Base-by-base conservation (phyloP, 257 asterid genomes). In the Solanum virginianum region DNA sequence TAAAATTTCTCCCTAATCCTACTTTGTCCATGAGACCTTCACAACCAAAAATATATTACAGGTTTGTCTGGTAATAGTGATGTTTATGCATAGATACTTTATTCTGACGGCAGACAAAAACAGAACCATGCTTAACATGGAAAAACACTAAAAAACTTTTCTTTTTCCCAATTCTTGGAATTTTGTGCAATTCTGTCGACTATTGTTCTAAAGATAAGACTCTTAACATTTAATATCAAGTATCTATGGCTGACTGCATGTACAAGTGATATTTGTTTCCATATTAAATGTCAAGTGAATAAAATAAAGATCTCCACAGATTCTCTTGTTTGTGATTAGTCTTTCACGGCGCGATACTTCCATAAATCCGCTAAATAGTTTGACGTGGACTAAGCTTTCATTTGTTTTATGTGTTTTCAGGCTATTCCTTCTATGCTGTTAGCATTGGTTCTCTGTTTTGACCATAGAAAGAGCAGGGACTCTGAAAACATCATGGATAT, bases 341-440 rank as follows among this genome's bases (percentile, higher is more conserved):
- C 82, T 22, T 79, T 16, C 65, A 26, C 63, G 17, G 53, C 36
- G 51, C 20, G 0, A 54, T 69, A 22, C 36, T 63, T 22, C 8
- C 39, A 53, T 63, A 45, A 47, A 59, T 59, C 10, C 29, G 22
- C 68, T 18, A 6, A 53, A 20, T 15, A 56, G 15, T 36, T 14
- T 32, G 51, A 29, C 49, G 24, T 56, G 74, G 51, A 81, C 86
- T 88, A 7, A 89, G 77, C 84, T 63, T 69, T 72, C 83, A 17
- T 49, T 32, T 86, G 81, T 51, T 79, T 10, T 83, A 87, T 88
- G 53, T 84, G 72, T 88, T 92, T 53, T 93, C 91, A 96, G 99
- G 99, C 98, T 63, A 94, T 96, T 88, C 99, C 99, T 49, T 97
- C 98, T 0, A 97, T 97, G 99, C 98, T 97, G 79, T 90, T 97